phyloP scores from a whole-genome alignment of 2,329 filamentous ascomycete genomes.

The Colletotrichum echinochloae region DNA sequence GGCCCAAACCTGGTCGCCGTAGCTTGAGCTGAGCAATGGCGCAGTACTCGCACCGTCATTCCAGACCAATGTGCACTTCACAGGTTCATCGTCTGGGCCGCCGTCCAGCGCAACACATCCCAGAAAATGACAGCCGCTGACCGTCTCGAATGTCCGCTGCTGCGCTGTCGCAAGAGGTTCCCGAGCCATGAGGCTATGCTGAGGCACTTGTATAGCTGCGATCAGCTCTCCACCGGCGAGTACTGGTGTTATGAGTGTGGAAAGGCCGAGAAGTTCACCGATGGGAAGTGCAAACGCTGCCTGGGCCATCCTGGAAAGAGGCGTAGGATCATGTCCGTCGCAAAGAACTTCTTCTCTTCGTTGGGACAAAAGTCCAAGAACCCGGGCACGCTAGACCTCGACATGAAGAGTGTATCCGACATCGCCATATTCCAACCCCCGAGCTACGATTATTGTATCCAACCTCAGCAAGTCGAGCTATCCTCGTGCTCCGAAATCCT shows the following conservation, averaged over 20 bases:
- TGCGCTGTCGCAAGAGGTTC: conserved; percentile 63
- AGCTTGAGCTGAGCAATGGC: conserved; percentile 10
- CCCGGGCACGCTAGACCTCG: conserved; percentile 46
- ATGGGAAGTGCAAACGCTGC: conserved; percentile 63
- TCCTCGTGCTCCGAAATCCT: conserved; percentile 63
- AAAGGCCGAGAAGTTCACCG: conserved; percentile 64
- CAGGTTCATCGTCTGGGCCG: conserved; percentile 68
- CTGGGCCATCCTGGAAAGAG: conserved; percentile 63
- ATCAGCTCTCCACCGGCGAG: conserved; percentile 61
- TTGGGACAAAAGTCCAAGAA: conserved; percentile 62
- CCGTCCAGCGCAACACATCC: conserved; percentile 65
- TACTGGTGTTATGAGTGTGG: conserved; percentile 69
- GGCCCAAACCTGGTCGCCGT: conserved; percentile 1
- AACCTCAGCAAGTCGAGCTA: conserved; percentile 56
- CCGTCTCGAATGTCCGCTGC: conserved; percentile 63
- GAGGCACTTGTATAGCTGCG: conserved; percentile 62
- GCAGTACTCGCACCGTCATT: conserved; percentile 58
- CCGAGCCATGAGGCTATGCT: conserved; percentile 66
- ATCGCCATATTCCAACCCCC: conserved; percentile 53
- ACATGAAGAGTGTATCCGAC: conserved; percentile 50
- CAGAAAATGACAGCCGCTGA: conserved; percentile 60
- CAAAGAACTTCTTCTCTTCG: conserved; percentile 66
- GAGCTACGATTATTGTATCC: conserved; percentile 58
- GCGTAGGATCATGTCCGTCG: conserved; percentile 64
- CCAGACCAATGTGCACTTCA: conserved; percentile 64